Conservation (phyloP, 768 basidiomycete genomes). For the Boletus sp. region DNA sequence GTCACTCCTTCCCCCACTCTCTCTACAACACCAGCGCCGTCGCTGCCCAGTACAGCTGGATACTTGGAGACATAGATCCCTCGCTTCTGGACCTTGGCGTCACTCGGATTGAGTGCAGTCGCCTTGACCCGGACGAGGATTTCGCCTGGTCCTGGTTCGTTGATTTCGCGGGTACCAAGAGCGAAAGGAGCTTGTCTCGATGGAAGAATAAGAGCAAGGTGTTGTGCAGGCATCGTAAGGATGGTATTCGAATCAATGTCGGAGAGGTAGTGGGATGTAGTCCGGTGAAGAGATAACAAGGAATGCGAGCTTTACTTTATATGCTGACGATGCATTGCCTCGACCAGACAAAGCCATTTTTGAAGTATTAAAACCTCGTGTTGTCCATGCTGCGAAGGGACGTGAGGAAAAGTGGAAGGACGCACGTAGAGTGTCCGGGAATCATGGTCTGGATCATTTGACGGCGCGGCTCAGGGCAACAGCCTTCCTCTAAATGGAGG, state of each 20-base stretch:
- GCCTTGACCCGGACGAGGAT: conserved; percentile 47
- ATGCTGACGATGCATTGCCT: conserved; percentile 30
- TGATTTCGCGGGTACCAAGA: conserved; percentile 34
- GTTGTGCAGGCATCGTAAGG: conserved; percentile 25
- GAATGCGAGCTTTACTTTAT: conserved; percentile 25
- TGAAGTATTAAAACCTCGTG: conserved; percentile 33
- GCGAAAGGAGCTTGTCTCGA: conserved; percentile 35
- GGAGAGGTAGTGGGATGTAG: conserved; percentile 12
- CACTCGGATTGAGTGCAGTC: conserved; percentile 50
- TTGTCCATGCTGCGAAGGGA: conserved; percentile 31
- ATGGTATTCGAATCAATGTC: conserved; percentile 3
- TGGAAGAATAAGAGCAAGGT: conserved; percentile 31
- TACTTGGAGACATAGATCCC: conserved; percentile 38
- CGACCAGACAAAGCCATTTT: conserved; percentile 21
- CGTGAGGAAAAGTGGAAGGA: conserved; percentile 24
- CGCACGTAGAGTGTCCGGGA: conserved; percentile 26
- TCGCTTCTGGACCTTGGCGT: conserved; percentile 48
- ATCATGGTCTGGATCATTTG: conserved; percentile 32
- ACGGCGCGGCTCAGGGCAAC: conserved; percentile 32
- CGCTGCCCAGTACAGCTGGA: conserved; percentile 47
- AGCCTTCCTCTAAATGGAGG: conserved; percentile 31
- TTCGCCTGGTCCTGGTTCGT: conserved; percentile 44
- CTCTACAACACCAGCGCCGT: conserved; percentile 50
- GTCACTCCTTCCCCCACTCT: conserved; percentile 51
- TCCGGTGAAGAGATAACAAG: conserved; percentile 19